Evolutionary conservation across 768 basidiomycete genomes (phyloP), one percentile per base, ranked within the genome.

Genomic region (Xerocomus spinulosus): DNA sequence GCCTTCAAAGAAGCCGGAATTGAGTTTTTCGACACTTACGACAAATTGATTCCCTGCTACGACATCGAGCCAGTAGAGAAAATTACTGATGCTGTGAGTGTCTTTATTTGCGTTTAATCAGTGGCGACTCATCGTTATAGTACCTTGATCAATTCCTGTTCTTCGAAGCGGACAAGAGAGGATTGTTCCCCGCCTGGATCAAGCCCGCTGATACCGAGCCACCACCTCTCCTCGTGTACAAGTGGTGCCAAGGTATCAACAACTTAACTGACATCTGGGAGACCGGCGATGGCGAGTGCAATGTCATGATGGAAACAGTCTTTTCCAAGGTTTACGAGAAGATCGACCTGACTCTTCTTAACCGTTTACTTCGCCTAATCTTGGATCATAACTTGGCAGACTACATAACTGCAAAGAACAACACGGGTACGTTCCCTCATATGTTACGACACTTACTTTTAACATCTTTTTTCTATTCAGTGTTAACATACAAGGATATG

Each of bases 171-270:
- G 96, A 99, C 72, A 98, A 98, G 68, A 87, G 96, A 58, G 92
- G 92, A 40, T 71, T 99, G 20, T 98, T 98, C 85, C 96, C 96
- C 10, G 83, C 92, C 1, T 99, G 96, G 95, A 96, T 99, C 67
- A 99, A 98, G 72, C 96, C 96, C 21, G 88, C 92, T 42, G 93
- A 98, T 59, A 94, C 92, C 0, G 95, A 98, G 61, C 95, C 95
- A 3, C 93, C 95, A 0, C 95, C 95, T 3, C 79, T 98, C 14
- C 82, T 98, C 26, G 94, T 97, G 26, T 98, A 97, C 75, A 98
- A 97, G 78, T 98, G 95, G 95, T 95, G 93, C 62, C 95, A 98
- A 71, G 96, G 96, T 34, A 94, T 98, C 76, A 98, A 98, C 72
- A 99, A 99, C 68, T 68, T 98, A 65, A 93, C 89, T 3, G 95